A percentile compares a stretch with the other conserved stretches of the same genome.
phyloP scores from a whole-genome alignment of 2,329 filamentous ascomycete species.

The Trichoderma koningii region DNA sequence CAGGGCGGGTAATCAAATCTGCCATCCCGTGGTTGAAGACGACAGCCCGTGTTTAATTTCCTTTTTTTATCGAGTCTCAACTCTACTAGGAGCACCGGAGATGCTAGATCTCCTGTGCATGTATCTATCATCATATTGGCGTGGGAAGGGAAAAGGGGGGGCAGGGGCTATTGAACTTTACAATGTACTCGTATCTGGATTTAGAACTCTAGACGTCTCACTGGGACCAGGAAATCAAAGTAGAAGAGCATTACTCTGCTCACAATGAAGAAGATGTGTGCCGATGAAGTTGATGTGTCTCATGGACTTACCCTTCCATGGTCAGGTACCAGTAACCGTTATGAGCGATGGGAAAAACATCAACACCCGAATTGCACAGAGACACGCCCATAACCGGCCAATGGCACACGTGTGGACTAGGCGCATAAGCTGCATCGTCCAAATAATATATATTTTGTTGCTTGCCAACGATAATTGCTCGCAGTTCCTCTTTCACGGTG shows the following conservation, averaged over 20 bases:
- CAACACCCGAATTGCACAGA: no score
- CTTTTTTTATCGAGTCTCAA: conserved; percentile 29
- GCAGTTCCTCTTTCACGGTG: not conserved
- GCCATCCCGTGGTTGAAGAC: not conserved
- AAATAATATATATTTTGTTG: no score
- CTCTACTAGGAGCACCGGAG: conserved; percentile 26
- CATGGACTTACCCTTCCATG: no score
- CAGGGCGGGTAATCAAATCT: not conserved
- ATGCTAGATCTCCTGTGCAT: conserved; percentile 22
- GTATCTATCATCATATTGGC: conserved; percentile 24
- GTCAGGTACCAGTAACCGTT: no score
- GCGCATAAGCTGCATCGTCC: no score
- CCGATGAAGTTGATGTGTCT: not conserved
- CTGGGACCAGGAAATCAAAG: conserved; percentile 15
- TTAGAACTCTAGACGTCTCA: conserved; percentile 27
- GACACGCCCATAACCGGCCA: no score
- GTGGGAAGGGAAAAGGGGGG: conserved; percentile 13
- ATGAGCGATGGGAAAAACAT: no score
- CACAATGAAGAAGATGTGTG: not conserved
- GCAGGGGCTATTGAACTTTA: conserved; percentile 12
- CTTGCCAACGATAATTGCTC: no score
- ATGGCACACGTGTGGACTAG: no score
- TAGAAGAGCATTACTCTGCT: conserved; percentile 4
- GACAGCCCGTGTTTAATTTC: conserved; percentile 8
- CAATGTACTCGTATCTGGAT: conserved; percentile 25